Percentiles rank a stretch among this genome's conserved stretches.
Evolutionary conservation across 2,329 filamentous ascomycete genomes (phyloP).

Genomic region (Beauveria asiatica): DNA sequence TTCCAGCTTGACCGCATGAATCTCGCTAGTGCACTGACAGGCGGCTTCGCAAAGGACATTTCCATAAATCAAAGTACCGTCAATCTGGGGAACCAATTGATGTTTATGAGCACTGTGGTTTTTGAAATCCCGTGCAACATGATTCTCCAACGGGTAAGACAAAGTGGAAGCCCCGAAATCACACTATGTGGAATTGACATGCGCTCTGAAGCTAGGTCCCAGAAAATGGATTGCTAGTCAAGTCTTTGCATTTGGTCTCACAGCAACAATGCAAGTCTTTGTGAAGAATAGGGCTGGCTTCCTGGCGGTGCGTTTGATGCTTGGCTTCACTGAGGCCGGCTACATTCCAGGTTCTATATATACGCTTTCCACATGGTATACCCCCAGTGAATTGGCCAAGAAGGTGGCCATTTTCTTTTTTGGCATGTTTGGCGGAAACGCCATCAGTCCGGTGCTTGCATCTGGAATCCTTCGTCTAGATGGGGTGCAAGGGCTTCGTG

Average conservation of each 20-base stretch:
- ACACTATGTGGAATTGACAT: not conserved
- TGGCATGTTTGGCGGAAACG: constrained; percentile 43
- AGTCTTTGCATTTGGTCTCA: constrained; percentile 38
- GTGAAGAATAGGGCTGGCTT: constrained; percentile 35
- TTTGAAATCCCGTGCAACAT: constrained; percentile 45
- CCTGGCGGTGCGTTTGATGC: constrained; percentile 32
- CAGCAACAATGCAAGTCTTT: constrained; percentile 37
- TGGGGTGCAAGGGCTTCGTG: constrained; percentile 29
- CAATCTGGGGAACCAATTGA: constrained; percentile 44
- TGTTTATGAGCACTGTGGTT: constrained; percentile 42
- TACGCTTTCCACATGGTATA: constrained; percentile 44
- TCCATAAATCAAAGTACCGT: constrained; percentile 35
- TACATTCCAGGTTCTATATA: constrained; percentile 45
- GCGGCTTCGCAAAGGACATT: constrained; percentile 35
- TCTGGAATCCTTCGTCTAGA: constrained; percentile 39
- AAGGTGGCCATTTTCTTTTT: constrained; percentile 44
- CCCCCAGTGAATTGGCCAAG: constrained; percentile 34
- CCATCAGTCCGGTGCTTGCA: constrained; percentile 39
- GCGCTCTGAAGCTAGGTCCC: constrained; percentile 29
- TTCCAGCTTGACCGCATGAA: constrained; percentile 47
- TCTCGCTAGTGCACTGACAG: constrained; percentile 40
- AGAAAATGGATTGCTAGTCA: constrained; percentile 41
- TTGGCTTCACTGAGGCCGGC: constrained; percentile 41
- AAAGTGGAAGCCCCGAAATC: not conserved
- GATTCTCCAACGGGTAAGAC: constrained; percentile 24